Base-by-base conservation (phyloP, 371 early-diverging fungal species). In the Rhizopus sp. region DNA sequence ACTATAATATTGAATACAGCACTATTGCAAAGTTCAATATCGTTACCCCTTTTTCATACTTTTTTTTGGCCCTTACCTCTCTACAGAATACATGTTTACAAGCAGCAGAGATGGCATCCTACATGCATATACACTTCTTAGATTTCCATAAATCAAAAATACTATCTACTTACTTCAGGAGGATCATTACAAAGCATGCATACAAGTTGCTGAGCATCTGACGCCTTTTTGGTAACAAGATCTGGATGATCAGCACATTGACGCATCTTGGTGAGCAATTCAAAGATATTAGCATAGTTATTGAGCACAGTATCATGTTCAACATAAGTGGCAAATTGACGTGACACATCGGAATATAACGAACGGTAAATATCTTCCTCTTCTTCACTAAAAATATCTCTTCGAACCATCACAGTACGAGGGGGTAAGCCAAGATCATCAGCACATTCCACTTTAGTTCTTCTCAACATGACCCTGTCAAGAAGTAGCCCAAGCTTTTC, bases 351-450 rank as follows among this genome's bases (percentile, higher is more conserved):
- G 7, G 85, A 66, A 56, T 93, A 97, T 31, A 98, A 69, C 7
- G 92, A 90, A 42, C 81, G 79, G 60, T 98, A 98, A 41, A 97
- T 74, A 54, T 98, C 99, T 69, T 93, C 90, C 66, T 98, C 99
- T 37, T 94, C 94, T 47, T 90, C 92, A 51, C 82, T 91, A 68
- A 97, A 97, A 8, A 87, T 66, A 63, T 96, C 96, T 3, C 93
- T 77, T 4, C 94, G 83, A 7, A 93, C 83, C 2, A 76, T 75
- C 12, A 97, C 87, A 4, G 87, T 86, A 9, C 94, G 84, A 1
- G 97, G 96, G 5, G 99, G 98, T 38, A 98, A 68, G 0, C 96
- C 96, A 40, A 97, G 75, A 60, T 97, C 97, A 51, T 93, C 90
- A 0, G 95, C 93, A 35, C 92, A 84, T 68, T 95, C 92, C 2